These are phyloP conservation scores for Phytophthora constricta DNA, from an alignment of 352 stramenopile genomes.

Conservation along the genomic window DNA sequence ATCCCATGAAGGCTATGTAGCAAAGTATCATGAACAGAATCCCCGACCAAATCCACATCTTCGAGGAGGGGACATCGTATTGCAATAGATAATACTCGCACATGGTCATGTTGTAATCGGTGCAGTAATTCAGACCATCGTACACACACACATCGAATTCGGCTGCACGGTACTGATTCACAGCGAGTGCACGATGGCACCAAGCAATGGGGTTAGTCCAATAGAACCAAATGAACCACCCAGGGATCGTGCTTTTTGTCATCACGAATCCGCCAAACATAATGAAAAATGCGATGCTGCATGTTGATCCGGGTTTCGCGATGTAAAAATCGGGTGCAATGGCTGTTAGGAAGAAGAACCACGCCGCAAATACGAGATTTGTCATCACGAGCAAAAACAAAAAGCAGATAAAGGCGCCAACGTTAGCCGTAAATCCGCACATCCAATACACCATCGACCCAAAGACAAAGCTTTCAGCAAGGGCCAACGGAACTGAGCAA, in stretches of 20 bases:
- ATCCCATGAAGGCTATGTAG: conserved; percentile 36
- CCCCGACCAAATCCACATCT: conserved; percentile 40
- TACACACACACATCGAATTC: conserved; percentile 37
- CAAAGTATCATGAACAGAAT: conserved; percentile 40
- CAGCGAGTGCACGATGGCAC: conserved; percentile 40
- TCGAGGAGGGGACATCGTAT: conserved; percentile 34
- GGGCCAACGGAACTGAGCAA: conserved; percentile 37
- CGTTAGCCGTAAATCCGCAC: conserved; percentile 45
- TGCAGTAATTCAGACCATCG: conserved; percentile 35
- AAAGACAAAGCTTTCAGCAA: not conserved
- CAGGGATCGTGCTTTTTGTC: conserved; percentile 49
- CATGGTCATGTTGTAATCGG: conserved; percentile 35
- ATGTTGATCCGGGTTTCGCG: conserved; percentile 50
- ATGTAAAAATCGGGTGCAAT: conserved; percentile 41
- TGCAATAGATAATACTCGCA: conserved; percentile 41
- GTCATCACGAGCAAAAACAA: conserved; percentile 40
- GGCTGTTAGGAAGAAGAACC: conserved; percentile 47
- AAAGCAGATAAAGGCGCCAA: conserved; percentile 42
- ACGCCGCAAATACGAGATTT: conserved; percentile 42
- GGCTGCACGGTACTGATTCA: conserved; percentile 33
- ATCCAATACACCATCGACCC: not conserved
- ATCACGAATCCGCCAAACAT: conserved; percentile 66
- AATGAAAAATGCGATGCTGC: conserved; percentile 54
- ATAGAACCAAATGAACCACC: conserved; percentile 63
- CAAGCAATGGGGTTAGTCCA: conserved; percentile 65